Percentiles rank a stretch among this genome's conserved stretches.
These are phyloP conservation scores for Candida ficus DNA, from an alignment of 805 yeast species.

Conservation along the genomic window DNA sequence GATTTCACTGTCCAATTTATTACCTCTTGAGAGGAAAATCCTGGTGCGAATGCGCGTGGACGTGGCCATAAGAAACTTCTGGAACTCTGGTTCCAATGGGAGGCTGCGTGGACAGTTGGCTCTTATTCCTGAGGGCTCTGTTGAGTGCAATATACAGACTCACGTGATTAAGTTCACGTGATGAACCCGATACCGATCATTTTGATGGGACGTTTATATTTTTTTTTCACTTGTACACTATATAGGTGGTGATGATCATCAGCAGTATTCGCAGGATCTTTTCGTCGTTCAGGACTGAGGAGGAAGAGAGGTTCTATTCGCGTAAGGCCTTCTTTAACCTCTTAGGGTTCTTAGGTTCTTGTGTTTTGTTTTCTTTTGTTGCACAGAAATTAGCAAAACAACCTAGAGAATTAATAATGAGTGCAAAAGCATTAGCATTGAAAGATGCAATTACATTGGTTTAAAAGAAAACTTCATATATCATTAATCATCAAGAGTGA, in stretches of 20 bases:
- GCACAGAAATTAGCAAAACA: constrained; percentile 48
- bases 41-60: constrained; percentile 54
- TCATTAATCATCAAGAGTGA: background rate
- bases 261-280: constrained; percentile 76
- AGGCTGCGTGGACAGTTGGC: constrained; percentile 56
- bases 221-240: background rate
- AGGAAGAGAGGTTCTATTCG: constrained; percentile 74
- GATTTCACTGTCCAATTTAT: constrained; percentile 43
- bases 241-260: constrained; percentile 40
- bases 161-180: constrained; percentile 8
- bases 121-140: constrained; percentile 32
- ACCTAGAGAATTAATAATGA: constrained; percentile 21
- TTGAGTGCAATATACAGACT: constrained; percentile 61
- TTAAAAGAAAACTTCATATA: background rate
- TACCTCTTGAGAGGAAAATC: constrained; percentile 46
- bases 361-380: constrained; percentile 74
- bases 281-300: constrained; percentile 79
- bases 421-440: constrained; percentile 20
- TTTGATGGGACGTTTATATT: constrained; percentile 37
- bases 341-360: constrained; percentile 74
- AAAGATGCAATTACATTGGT: constrained; percentile 12
- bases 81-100: constrained; percentile 35
- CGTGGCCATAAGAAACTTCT: constrained; percentile 47
- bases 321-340: constrained; percentile 74
- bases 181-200: constrained; percentile 61